phyloP scores from a whole-genome alignment of 2,329 filamentous ascomycete species.

The Delphinella strobiligena region DNA sequence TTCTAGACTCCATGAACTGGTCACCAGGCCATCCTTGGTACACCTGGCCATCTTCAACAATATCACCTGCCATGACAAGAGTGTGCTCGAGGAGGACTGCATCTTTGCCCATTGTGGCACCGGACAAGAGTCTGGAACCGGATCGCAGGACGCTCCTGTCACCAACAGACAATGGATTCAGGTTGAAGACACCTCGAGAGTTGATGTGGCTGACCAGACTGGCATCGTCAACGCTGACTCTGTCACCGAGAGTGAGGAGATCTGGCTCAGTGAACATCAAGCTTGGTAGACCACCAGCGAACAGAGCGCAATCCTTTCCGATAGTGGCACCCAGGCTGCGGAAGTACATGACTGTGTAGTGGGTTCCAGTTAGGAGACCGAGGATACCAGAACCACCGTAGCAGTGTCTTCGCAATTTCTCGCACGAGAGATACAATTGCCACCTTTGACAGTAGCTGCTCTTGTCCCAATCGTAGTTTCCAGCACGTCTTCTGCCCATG shows the following conservation, averaged over 20 bases:
- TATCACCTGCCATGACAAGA: slow-evolving; percentile 44
- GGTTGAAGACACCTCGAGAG: slow-evolving; percentile 43
- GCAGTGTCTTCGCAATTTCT: slow-evolving; percentile 38
- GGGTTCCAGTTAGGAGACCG: slow-evolving; percentile 41
- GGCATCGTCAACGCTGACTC: slow-evolving; percentile 44
- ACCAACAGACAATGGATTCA: slow-evolving; percentile 40
- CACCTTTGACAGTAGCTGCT: slow-evolving; percentile 46
- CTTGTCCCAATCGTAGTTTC: slow-evolving; percentile 47
- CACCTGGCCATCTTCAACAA: slow-evolving; percentile 37
- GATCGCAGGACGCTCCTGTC: slow-evolving; percentile 41
- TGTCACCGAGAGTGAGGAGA: slow-evolving; percentile 40
- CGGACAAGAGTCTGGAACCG: slow-evolving; percentile 41
- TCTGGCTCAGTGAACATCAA: slow-evolving; percentile 48
- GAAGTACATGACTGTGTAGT: slow-evolving; percentile 43
- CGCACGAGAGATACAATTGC: slow-evolving; percentile 43
- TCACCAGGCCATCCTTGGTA: slow-evolving; percentile 46
- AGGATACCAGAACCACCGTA: slow-evolving; percentile 40
- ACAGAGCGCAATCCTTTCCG: slow-evolving; percentile 43
- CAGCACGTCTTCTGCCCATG: slow-evolving; percentile 38
- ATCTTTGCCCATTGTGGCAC: slow-evolving; percentile 41
- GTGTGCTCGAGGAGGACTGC: slow-evolving; percentile 46
- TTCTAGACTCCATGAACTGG: slow-evolving; percentile 18
- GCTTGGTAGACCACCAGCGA: slow-evolving; percentile 40
- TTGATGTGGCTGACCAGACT: slow-evolving; percentile 47
- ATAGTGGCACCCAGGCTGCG: slow-evolving; percentile 41